Percentiles rank a stretch among this genome's conserved stretches.
phyloP scores from a whole-genome alignment of 2,329 filamentous ascomycete species.

The Didymella pomorum region DNA sequence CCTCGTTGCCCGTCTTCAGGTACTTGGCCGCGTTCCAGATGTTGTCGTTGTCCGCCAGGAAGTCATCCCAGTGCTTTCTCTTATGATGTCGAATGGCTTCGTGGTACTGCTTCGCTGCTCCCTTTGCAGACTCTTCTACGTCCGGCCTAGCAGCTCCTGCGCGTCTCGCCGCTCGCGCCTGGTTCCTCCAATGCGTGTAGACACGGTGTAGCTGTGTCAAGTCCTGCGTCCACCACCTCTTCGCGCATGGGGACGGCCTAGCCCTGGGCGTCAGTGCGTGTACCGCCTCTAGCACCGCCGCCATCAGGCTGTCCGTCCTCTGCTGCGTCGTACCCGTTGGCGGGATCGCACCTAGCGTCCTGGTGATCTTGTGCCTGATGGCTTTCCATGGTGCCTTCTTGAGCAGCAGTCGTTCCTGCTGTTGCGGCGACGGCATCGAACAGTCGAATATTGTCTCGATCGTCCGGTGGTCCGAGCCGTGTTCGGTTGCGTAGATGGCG shows the following conservation, averaged over 20 bases:
- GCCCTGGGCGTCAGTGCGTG: background rate
- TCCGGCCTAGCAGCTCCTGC: background rate
- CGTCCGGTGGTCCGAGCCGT: background rate
- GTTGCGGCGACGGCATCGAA: background rate
- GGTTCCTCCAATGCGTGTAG: background rate
- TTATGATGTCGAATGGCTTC: background rate
- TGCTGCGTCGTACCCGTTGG: background rate
- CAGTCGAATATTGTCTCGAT: background rate
- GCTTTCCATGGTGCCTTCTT: background rate
- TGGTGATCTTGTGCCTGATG: background rate
- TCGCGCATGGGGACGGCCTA: background rate
- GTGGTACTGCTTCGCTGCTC: background rate
- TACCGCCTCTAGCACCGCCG: background rate
- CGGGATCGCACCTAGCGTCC: background rate
- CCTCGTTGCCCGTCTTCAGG: constrained; percentile 1
- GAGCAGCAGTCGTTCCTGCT: background rate
- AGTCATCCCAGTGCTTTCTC: background rate
- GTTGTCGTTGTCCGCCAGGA: background rate
- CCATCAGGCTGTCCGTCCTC: background rate
- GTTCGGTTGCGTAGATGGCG: background rate
- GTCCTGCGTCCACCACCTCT: background rate
- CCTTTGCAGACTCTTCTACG: background rate
- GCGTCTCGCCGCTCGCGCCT: background rate
- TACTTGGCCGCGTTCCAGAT: background rate
- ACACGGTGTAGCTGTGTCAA: background rate